Evolutionary conservation across 1,284 basidiomycete genomes (phyloP).

Genomic region (Sanghuangporus sanghuang): DNA sequence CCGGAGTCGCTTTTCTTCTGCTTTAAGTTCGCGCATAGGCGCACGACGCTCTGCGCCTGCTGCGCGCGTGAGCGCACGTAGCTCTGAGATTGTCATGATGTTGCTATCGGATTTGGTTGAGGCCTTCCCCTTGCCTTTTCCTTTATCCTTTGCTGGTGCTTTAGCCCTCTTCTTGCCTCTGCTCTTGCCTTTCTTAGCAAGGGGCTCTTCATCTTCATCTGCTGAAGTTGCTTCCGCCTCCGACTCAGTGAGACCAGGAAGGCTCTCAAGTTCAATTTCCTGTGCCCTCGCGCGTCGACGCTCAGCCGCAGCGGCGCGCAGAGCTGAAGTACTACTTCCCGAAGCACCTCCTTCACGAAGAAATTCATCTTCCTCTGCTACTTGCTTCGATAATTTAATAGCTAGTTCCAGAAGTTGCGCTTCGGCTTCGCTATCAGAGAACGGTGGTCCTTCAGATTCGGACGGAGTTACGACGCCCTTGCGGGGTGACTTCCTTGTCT

Average conservation of each 20-base stretch:
- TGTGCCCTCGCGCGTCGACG: constrained; percentile 34
- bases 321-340: constrained; percentile 36
- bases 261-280: constrained; percentile 20
- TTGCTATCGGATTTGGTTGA: not conserved
- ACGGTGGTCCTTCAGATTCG: constrained; percentile 20
- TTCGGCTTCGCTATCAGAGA: constrained; percentile 39
- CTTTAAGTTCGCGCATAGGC: constrained; percentile 32
- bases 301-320: constrained; percentile 51
- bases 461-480: constrained; percentile 18
- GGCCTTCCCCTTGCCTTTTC: constrained; percentile 23
- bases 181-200: constrained; percentile 25
- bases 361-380: constrained; percentile 27
- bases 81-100: constrained; percentile 33
- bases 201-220: constrained; percentile 30
- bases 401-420: constrained; percentile 52
- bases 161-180: constrained; percentile 29
- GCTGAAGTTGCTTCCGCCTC: constrained; percentile 23
- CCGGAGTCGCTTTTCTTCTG: constrained; percentile 45
- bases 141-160: constrained; percentile 20
- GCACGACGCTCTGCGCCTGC: constrained; percentile 17
- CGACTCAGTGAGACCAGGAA: constrained; percentile 24
- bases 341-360: constrained; percentile 28
- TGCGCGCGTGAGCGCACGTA: constrained; percentile 28
- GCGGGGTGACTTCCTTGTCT: constrained; percentile 27
- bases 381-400: constrained; percentile 47